Base-by-base conservation (phyloP, 1,139 yeast species). In the Candida sanyaensis region DNA sequence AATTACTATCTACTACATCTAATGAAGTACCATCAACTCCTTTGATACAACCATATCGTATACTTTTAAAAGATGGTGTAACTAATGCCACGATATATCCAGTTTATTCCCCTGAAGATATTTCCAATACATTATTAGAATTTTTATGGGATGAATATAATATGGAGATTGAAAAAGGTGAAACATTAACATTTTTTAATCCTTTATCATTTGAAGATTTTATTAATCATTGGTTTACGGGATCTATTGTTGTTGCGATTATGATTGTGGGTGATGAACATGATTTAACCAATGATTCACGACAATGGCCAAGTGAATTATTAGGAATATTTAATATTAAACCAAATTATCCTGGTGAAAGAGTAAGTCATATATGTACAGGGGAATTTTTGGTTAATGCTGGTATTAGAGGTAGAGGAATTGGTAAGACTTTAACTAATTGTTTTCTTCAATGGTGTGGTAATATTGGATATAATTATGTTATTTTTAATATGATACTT, bases 11-110 rank as follows among this genome's bases (percentile, higher is more conserved):
- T 10, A 10, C 6, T 17, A 5, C 5, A 69, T 52, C 68, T 61
- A 23, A 50, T 64, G 44, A 70, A 62, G 54, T 64, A 69, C 34
- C 64, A 54, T 67, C 8, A 71, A 62, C 50, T 57, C 70, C 33
- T 26, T 13, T 34, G 11, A 6, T 44, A 29, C 76, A 72, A 45
- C 58, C 77, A 29, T 74, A 79, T 57, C 88, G 96, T 1, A 89
- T 91, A 3, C 69, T 89, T 27, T 73, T 91, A 31, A 86, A 88
- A 62, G 97, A 92, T 64, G 93, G 93, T 9, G 92, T 88, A 58
- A 90, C 97, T 1, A 84, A 92, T 1, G 97, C 97, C 1, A 91
- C 97, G 5, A 85, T 92, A 51, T 90, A 90, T 61, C 97, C 99
- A 2, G 80, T 93, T 17, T 81, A 83, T 55, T 77, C 82, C 26